A percentile compares a stretch with the other conserved stretches of the same genome.
Conservation (phyloP, 169 alveolate species). For the Blepharisma undulans region DNA sequence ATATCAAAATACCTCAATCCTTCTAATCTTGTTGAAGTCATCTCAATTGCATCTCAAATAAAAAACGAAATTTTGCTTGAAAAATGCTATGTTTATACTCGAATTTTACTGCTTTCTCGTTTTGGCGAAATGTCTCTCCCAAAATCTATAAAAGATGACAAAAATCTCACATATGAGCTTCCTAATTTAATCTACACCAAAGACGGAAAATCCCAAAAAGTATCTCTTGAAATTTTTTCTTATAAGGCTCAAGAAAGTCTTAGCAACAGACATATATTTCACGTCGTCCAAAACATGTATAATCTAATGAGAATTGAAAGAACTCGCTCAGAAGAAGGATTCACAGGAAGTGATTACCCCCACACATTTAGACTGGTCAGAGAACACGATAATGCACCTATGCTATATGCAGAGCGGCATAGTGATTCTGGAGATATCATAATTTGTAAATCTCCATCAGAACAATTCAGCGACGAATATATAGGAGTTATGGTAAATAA, state of each 20-base stretch:
- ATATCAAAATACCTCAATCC: constrained; percentile 1
- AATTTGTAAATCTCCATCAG: not conserved
- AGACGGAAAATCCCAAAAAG: not conserved
- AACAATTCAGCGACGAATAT: constrained; percentile 15
- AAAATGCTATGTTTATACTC: not conserved
- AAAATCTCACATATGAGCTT: not conserved
- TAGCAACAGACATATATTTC: not conserved
- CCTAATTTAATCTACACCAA: not conserved
- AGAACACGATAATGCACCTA: constrained; percentile 10
- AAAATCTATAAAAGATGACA: not conserved
- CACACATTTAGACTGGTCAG: constrained; percentile 28
- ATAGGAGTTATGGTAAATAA: constrained; percentile 28
- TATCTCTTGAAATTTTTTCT: constrained; percentile 8
- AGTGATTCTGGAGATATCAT: constrained; percentile 25
- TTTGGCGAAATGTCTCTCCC: constrained; percentile 13
- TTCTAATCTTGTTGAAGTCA: not conserved
- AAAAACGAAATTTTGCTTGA: constrained; percentile 1
- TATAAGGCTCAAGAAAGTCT: constrained; percentile 26
- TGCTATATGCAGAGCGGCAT: constrained; percentile 8
- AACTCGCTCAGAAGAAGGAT: constrained; percentile 28
- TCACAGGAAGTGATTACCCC: constrained; percentile 42
- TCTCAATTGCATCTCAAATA: not conserved
- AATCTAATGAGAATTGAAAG: constrained; percentile 37
- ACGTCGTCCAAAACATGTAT: not conserved
- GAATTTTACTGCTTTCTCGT: not conserved